These are phyloP conservation scores for Spinacia oleracea DNA, from an alignment of 179 eudicot species.

Conservation along the genomic window DNA sequence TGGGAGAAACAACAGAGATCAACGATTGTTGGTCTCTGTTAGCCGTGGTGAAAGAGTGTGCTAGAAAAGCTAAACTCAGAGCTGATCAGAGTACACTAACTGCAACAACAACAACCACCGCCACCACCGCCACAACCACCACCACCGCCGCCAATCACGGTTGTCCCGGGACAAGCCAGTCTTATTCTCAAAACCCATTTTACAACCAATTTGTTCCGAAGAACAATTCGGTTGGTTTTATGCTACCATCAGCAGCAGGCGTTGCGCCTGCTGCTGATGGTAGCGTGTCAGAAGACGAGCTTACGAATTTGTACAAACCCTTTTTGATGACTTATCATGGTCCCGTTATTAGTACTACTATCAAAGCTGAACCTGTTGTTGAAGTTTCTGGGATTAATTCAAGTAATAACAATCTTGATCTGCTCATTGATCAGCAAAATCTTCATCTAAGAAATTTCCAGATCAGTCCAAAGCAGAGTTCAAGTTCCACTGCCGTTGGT, in stretches of 20 bases:
- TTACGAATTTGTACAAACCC: slow-evolving; percentile 5
- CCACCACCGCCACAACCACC: neutral
- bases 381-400: neutral
- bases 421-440: neutral
- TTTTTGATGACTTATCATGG: neutral
- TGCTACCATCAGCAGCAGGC: neutral
- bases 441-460: neutral
- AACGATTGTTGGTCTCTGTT: slow-evolving; percentile 33
- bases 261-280: neutral
- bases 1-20: slow-evolving; percentile 14
- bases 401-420: neutral
- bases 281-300: slow-evolving; percentile 1
- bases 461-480: neutral
- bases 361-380: neutral
- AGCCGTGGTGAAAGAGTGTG: slow-evolving; percentile 29
- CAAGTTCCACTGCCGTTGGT: neutral
- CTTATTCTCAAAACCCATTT: neutral
- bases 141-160: neutral
- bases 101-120: neutral
- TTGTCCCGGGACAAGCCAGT: neutral
- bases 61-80: slow-evolving; percentile 6
- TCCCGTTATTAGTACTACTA: too few species aligned
- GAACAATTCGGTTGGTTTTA: neutral
- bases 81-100: neutral
- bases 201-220: neutral